Percentiles rank a stretch among this genome's conserved stretches.
These are phyloP conservation scores for Penicillium sp. DNA, from an alignment of 2,329 filamentous ascomycete species.

Conservation along the genomic window DNA sequence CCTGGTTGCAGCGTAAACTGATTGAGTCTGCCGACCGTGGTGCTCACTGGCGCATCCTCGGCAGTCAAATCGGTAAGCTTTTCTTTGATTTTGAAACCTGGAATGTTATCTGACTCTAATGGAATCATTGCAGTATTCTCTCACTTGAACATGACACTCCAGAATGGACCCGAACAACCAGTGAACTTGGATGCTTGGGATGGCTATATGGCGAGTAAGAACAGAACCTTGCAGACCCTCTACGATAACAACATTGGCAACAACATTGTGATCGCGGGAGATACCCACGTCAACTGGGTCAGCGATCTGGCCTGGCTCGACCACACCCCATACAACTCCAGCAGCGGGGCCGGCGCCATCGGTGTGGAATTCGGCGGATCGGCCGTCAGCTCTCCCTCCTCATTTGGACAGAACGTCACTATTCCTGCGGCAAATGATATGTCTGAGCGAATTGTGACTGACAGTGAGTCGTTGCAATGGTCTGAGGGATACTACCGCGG, in stretches of 20 bases:
- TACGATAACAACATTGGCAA: conserved; percentile 69
- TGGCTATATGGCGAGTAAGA: conserved; percentile 68
- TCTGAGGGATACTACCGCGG: conserved; percentile 71
- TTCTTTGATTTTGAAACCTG: conserved; percentile 16
- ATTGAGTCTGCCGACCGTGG: conserved; percentile 61
- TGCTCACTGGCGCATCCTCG: conserved; percentile 68
- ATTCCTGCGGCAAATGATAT: conserved; percentile 52
- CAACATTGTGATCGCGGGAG: conserved; percentile 70
- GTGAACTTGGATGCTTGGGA: conserved; percentile 62
- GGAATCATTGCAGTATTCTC: conserved; percentile 28
- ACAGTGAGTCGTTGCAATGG: conserved; percentile 69
- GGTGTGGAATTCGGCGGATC: conserved; percentile 67
- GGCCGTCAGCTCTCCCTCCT: conserved; percentile 62
- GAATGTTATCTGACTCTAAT: conserved; percentile 3
- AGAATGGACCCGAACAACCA: conserved; percentile 29
- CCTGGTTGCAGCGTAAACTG: conserved; percentile 68
- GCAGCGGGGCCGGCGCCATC: conserved; percentile 56
- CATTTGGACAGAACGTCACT: conserved; percentile 57
- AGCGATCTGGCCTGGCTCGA: conserved; percentile 60
- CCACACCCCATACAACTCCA: conserved; percentile 50
- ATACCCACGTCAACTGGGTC: conserved; percentile 67
- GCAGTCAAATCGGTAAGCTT: conserved; percentile 58
- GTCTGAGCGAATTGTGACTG: conserved; percentile 34
- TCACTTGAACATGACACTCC: conserved; percentile 19
- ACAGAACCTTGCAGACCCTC: conserved; percentile 66